Evolutionary conservation across 176 grass and related monocot genomes (phyloP).

Genomic region (Bolboschoenus planiculmis): DNA sequence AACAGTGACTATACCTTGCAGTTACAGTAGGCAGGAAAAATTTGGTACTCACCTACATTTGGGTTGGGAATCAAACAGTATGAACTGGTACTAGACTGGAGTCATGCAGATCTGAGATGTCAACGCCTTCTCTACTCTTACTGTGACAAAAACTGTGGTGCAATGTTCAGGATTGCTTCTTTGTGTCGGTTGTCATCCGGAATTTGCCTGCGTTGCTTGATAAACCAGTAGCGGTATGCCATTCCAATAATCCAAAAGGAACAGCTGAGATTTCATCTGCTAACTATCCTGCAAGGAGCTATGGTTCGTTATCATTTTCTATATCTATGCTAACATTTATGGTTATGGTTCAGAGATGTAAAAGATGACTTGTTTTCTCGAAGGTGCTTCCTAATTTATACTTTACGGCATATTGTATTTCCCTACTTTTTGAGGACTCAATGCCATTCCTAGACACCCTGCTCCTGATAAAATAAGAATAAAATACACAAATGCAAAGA

Average conservation of each 20-base stretch:
- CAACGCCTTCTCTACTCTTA: not conserved
- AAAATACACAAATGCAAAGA: not conserved
- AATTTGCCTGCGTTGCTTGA: conserved; percentile 71
- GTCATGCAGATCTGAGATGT: not conserved
- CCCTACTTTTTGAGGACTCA: not conserved
- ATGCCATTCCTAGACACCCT: not conserved
- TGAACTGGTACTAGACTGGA: not conserved
- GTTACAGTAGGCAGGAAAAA: not conserved
- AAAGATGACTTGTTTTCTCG: not conserved
- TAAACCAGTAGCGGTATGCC: conserved; percentile 90
- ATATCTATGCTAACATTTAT: conserved; percentile 3
- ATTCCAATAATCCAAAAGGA: conserved; percentile 88
- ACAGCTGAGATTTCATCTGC: conserved; percentile 94
- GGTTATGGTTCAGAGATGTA: not conserved
- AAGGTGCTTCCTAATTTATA: not conserved
- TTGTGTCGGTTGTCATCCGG: conserved; percentile 82
- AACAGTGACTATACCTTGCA: not conserved
- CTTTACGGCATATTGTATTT: not conserved
- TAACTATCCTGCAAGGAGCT: conserved; percentile 81
- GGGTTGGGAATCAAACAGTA: conserved; percentile 6
- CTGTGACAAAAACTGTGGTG: conserved; percentile 18
- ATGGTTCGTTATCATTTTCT: conserved; percentile 38
- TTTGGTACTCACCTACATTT: conserved; percentile 6
- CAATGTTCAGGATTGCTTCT: conserved; percentile 72
- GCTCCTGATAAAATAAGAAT: not conserved